phyloP scores from a whole-genome alignment of 257 asterid genomes.

The Capsicum chinense region DNA sequence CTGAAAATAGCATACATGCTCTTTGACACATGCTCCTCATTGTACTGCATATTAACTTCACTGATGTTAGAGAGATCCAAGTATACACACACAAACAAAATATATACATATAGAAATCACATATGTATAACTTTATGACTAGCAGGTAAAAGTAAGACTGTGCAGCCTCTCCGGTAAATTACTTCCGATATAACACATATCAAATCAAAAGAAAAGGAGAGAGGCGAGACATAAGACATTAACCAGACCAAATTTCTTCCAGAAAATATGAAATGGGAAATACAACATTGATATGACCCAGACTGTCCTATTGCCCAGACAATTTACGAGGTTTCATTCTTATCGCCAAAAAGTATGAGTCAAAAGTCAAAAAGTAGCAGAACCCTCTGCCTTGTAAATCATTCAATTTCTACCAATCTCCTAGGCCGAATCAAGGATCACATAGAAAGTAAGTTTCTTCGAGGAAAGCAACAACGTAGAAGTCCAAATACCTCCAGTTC shows the following conservation, averaged over 20 bases:
- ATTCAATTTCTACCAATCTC: constrained; percentile 25
- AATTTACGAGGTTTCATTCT: not conserved
- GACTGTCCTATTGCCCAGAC: constrained; percentile 12
- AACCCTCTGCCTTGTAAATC: not conserved
- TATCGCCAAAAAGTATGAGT: not conserved
- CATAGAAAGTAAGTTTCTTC: not conserved
- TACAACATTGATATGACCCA: constrained; percentile 12
- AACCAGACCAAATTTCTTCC: constrained; percentile 6
- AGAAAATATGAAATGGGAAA: constrained; percentile 3
- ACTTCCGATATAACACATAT: not conserved
- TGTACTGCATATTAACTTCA: constrained; percentile 65
- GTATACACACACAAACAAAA: not conserved
- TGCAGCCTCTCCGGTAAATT: not conserved
- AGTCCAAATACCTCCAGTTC: constrained; percentile 80
- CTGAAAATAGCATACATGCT: constrained; percentile 85
- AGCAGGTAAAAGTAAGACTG: not conserved
- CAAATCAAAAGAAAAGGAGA: not conserved
- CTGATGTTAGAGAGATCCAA: not conserved
- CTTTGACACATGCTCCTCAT: constrained; percentile 94
- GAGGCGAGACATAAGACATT: not conserved
- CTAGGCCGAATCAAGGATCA: not conserved
- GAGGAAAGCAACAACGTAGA: constrained; percentile 23
- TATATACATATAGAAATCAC: not conserved
- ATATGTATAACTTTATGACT: not conserved
- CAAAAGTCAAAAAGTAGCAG: not conserved